Base-by-base conservation (phyloP, 257 asterid species). In the Linaria vulgaris region DNA sequence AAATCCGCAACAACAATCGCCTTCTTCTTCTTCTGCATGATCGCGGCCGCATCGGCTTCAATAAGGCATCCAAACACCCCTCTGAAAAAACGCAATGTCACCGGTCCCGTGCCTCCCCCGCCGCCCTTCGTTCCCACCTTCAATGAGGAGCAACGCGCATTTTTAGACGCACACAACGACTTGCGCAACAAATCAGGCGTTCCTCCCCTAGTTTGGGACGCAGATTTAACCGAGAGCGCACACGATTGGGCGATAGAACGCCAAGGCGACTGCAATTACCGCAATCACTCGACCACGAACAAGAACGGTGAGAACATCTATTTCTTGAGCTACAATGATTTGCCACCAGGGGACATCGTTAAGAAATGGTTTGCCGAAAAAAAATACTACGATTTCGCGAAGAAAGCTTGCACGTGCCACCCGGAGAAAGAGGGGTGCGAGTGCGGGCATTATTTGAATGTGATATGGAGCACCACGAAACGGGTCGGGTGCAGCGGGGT, bases 401-500 rank as follows among this genome's bases (percentile, higher is more conserved):
- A 6, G 1, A 37, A 68, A 7, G 30, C 0, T 0, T 85, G 96
- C 57, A 24, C 4, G 43, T 88, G 96, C 59, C 23, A 8, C 5
- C 79, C 78, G 56, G 82, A 74, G 73, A 25, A 72, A 0, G 68
- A 68, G 0, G 89, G 81, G 4, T 88, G 95, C 67, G 90, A 88
- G 49, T 88, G 91, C 55, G 96, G 88, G 2, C 96, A 88, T 69
- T 88, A 81, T 20, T 38, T 80, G 51, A 80, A 69, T 27, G 63
- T 83, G 11, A 20, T 88, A 0, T 83, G 91, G 95, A 60, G 57
- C 9, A 56, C 55, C 31, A 88, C 90, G 0, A 49, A 50, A 13
- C 68, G 60, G 43, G 75, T 85, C 6, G 96, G 96, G 1, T 88
- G 96, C 62, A 85, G 90, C 63, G 77, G 83, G 12, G 63, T 70